Conservation (phyloP, 2,329 filamentous ascomycete genomes). For the Penicillium sp. region DNA sequence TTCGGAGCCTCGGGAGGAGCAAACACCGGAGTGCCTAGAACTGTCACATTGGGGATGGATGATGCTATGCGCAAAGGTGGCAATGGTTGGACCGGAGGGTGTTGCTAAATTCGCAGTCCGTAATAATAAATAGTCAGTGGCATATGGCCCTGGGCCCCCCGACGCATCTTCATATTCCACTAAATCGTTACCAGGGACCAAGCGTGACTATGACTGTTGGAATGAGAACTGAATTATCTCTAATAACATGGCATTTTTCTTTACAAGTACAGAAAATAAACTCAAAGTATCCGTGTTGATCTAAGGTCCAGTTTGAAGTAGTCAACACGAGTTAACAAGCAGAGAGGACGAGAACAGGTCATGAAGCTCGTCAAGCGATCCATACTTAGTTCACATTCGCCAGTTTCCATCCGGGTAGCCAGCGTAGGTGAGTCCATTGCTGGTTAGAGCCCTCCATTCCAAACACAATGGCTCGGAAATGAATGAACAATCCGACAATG, state of each 20-base stretch:
- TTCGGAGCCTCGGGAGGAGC: slow-evolving; percentile 43
- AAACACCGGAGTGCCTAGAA: slow-evolving; percentile 37
- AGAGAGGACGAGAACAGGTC: not conserved
- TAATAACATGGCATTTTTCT: not conserved
- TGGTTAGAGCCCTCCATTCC: slow-evolving; percentile 85
- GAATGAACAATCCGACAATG: slow-evolving; percentile 78
- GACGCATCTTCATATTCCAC: not conserved
- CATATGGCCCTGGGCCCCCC: not conserved
- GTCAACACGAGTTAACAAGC: not conserved
- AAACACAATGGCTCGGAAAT: slow-evolving; percentile 93
- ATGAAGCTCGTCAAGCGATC: not conserved
- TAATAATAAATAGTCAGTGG: not conserved
- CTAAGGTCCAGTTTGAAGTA: not conserved
- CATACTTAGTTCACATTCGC: slow-evolving; percentile 63
- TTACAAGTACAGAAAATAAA: not conserved
- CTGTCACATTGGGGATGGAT: slow-evolving; percentile 47
- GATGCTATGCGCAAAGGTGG: slow-evolving; percentile 47
- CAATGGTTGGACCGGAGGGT: slow-evolving; percentile 36
- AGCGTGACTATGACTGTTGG: not conserved
- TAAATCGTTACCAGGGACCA: not conserved
- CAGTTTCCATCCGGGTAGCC: slow-evolving; percentile 85
- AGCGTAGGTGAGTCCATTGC: slow-evolving; percentile 89
- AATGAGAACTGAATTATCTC: not conserved
- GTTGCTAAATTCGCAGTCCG: slow-evolving; percentile 33
- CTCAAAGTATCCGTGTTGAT: not conserved